Conservation (phyloP, 1,284 basidiomycete species). For the Cystobasidium sp. region DNA sequence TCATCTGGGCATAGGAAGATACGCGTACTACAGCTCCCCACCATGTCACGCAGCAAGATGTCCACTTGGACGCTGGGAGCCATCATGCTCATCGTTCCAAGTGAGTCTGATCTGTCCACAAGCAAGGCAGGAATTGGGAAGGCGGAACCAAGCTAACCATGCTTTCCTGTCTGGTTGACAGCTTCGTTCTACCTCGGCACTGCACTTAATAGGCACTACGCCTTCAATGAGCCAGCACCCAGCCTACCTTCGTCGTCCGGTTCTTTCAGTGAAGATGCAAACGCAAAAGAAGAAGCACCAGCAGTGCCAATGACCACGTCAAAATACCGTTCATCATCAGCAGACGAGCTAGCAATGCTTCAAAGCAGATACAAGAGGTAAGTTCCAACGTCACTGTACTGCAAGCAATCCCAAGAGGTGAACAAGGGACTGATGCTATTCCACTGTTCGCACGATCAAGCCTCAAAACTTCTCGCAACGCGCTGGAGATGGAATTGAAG, state of each 20-base stretch:
- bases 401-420: background rate
- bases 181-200: conserved; percentile 16
- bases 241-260: background rate
- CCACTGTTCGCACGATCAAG: background rate
- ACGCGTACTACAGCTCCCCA: background rate
- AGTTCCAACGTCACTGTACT: background rate
- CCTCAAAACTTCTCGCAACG: conserved; percentile 15
- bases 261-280: background rate
- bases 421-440: background rate
- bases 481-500: conserved; percentile 28
- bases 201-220: conserved; percentile 18
- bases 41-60: conserved; percentile 22
- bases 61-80: conserved; percentile 28
- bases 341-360: conserved; percentile 2
- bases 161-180: background rate
- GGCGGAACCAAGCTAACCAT: background rate
- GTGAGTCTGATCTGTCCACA: conserved; percentile 3
- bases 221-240: too few species aligned
- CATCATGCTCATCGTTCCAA: conserved; percentile 34
- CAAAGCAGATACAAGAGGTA: conserved; percentile 26
- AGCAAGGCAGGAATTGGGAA: background rate
- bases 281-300: background rate
- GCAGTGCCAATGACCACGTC: background rate
- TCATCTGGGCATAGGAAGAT: background rate
- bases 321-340: background rate